These are phyloP conservation scores for Petunia axillaris DNA, from an alignment of 257 asterid species.

Conservation along the genomic window DNA sequence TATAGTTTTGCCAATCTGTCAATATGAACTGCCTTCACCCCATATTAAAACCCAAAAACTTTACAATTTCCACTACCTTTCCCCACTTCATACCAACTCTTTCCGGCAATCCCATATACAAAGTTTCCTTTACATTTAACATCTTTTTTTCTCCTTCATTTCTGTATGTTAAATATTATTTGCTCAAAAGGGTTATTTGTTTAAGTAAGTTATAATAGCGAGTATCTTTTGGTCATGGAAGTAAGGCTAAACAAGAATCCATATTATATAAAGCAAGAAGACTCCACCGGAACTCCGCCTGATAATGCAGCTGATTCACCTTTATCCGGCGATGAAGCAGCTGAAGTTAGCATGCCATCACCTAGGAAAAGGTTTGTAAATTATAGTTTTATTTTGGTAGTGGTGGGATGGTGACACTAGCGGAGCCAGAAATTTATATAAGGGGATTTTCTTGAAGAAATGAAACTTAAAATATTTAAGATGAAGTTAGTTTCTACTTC, in stretches of 20 bases:
- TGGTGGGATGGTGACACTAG: too few species aligned
- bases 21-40: slow-evolving; percentile 36
- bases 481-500: not conserved
- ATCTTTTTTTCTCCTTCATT: slow-evolving; percentile 22
- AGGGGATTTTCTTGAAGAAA: too few species aligned
- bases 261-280: slow-evolving; percentile 43
- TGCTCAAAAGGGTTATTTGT: not conserved
- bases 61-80: slow-evolving; percentile 45
- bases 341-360: slow-evolving; percentile 52
- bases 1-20: slow-evolving; percentile 68
- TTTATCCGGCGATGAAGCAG: slow-evolving; percentile 60
- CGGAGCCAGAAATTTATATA: too few species aligned
- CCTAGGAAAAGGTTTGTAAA: slow-evolving; percentile 64
- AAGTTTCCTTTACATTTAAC: slow-evolving; percentile 26
- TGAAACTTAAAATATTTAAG: not conserved
- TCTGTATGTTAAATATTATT: not conserved
- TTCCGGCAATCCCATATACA: slow-evolving; percentile 40
- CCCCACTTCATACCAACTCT: slow-evolving; percentile 43
- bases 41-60: slow-evolving; percentile 42
- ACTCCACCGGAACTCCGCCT: slow-evolving; percentile 46
- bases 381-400: too few species aligned
- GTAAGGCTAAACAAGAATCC: slow-evolving; percentile 34
- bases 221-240: slow-evolving; percentile 34
- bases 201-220: not conserved
- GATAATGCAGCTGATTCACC: slow-evolving; percentile 52